Evolutionary conservation across 2,329 filamentous ascomycete species (phyloP).

Genomic region (Ascosphaera pollenicola): DNA sequence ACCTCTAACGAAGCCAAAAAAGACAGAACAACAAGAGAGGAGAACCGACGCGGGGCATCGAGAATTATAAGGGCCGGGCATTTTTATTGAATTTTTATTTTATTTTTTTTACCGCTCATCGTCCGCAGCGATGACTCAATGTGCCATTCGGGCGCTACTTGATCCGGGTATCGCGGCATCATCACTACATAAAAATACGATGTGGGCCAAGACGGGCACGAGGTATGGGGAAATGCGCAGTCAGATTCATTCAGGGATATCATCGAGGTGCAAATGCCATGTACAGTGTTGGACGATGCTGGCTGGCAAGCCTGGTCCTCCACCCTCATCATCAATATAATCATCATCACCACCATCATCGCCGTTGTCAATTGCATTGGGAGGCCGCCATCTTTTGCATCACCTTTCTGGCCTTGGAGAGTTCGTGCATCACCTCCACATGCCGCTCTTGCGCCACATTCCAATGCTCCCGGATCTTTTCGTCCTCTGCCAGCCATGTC

Average conservation of each 20-base stretch:
- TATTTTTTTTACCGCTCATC: neutral
- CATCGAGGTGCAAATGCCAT: no score
- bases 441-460: constrained; percentile 25
- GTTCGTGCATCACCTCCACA: constrained; percentile 18
- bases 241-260: no score
- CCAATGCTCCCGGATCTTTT: constrained; percentile 24
- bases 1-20: neutral
- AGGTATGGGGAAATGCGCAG: no score
- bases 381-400: constrained; percentile 11
- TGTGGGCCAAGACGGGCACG: no score
- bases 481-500: constrained; percentile 23
- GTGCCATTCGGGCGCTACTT: no score
- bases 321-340: no score
- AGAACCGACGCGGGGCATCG: neutral
- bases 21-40: neutral
- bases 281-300: no score
- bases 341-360: no score
- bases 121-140: neutral
- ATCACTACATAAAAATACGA: no score
- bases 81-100: neutral
- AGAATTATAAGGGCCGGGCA: neutral
- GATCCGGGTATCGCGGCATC: no score
- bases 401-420: constrained; percentile 19
- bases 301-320: neutral
- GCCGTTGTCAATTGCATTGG: neutral